Base-by-base conservation (phyloP, 2,329 filamentous ascomycete genomes). In the Colletotrichum liriopes region DNA sequence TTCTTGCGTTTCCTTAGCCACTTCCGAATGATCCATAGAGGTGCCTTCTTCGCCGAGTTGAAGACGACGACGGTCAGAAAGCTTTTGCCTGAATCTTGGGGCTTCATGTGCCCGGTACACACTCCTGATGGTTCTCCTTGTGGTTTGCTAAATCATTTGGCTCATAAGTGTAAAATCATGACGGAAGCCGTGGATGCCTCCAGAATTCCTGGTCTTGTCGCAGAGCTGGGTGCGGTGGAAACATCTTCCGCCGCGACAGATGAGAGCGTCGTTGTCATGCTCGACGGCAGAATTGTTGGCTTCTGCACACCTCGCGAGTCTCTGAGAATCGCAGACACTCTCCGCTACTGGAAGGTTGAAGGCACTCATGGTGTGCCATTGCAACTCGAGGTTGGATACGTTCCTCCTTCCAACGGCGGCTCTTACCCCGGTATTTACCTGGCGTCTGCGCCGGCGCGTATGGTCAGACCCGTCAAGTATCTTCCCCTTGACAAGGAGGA, bases 1-100 rank as follows among this genome's bases (percentile, higher is more conserved):
- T 99, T 98, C 81, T 91, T 97, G 79, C 94, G 96, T 78, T 99
- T 98, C 85, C 97, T 99, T 85, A 96, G 94, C 82, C 96, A 99
- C 83, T 99, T 99, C 89, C 93, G 96, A 76, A 98, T 98, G 95
- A 94, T 99, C 70, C 96, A 99, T 85, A 92, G 96, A 91, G 96
- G 96, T 87, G 96, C 94, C 80, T 99, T 99, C 89, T 99, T 99
- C 82, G 96, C 96, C 4, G 94, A 98, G 81, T 85, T 99, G 75
- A 98, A 98, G 84, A 99, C 96, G 0, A 99, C 96, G 0, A 96
- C 96, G 0, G 96, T 99, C 62, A 91, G 96, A 85, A 99, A 98
- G 82, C 86, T 99, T 77, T 85, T 98, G 26, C 96, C 96, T 2
- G 96, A 99, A 81, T 98, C 95, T 77, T 99, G 96, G 96, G 96